phyloP scores from a whole-genome alignment of 768 basidiomycete genomes.

The Tubosaeta sp. region DNA sequence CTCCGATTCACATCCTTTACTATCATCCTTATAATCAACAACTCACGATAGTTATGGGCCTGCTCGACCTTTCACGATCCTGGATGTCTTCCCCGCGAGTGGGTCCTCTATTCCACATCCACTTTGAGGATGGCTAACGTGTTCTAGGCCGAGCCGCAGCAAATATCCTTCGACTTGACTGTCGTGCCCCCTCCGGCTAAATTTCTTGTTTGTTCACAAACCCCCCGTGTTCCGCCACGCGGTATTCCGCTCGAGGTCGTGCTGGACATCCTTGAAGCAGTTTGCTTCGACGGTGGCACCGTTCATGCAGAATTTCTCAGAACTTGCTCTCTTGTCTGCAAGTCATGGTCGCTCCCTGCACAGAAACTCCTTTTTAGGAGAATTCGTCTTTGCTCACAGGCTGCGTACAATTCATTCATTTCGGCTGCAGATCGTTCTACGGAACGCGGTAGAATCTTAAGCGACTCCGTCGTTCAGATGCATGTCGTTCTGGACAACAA shows the following conservation, averaged over 20 bases:
- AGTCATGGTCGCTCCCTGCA: constrained; percentile 57
- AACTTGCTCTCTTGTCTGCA: constrained; percentile 60
- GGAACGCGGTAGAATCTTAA: constrained; percentile 46
- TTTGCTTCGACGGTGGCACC: constrained; percentile 38
- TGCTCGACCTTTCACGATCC: constrained; percentile 22
- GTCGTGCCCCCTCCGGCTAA: constrained; percentile 24
- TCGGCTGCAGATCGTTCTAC: constrained; percentile 46
- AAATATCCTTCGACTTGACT: constrained; percentile 39
- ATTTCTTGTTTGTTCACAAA: constrained; percentile 9
- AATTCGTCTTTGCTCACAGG: constrained; percentile 50
- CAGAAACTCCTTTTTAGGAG: constrained; percentile 63
- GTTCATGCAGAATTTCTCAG: constrained; percentile 42
- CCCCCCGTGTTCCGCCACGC: constrained; percentile 20
- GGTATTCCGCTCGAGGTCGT: constrained; percentile 62
- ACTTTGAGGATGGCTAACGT: constrained; percentile 5
- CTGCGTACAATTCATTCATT: constrained; percentile 51
- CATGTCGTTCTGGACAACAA: constrained; percentile 61
- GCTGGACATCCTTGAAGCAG: constrained; percentile 57
- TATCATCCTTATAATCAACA: constrained; percentile 22
- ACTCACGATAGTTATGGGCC: constrained; percentile 22
- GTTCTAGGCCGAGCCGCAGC: constrained; percentile 30
- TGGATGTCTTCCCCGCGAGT: constrained; percentile 24
- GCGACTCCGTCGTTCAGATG: constrained; percentile 50
- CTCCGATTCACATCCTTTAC: constrained; percentile 13
- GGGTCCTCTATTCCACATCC: constrained; percentile 2